These are phyloP conservation scores for Eragrostis nindensis DNA, from an alignment of 176 grass and related monocot species.

Conservation along the genomic window DNA sequence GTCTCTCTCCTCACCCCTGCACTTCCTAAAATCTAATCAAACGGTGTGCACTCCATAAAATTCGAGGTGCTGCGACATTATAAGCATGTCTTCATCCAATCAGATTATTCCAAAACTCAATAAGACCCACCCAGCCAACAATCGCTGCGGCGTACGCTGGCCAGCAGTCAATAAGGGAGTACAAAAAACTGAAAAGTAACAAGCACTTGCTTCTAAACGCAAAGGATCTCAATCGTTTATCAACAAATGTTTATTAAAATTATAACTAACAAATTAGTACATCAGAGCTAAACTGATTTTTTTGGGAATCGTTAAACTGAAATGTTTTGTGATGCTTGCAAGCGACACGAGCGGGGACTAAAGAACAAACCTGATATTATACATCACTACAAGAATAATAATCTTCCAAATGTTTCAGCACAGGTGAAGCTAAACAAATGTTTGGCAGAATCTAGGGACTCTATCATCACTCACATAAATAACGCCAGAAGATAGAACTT, in stretches of 20 bases:
- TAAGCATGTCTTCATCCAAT: too few species aligned
- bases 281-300: too few species aligned
- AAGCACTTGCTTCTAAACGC: not conserved
- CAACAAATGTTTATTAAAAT: not conserved
- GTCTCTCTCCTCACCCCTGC: too few species aligned
- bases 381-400: conserved; percentile 33
- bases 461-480: conserved; percentile 5
- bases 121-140: too few species aligned
- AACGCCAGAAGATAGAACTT: conserved; percentile 29
- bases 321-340: not conserved
- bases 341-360: not conserved
- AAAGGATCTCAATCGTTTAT: not conserved
- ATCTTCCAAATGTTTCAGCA: conserved; percentile 10
- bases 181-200: not conserved
- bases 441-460: not conserved
- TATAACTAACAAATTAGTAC: not conserved
- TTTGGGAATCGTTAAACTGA: too few species aligned
- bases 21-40: too few species aligned
- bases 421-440: conserved; percentile 2
- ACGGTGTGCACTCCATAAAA: too few species aligned
- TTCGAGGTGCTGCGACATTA: too few species aligned
- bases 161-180: too few species aligned
- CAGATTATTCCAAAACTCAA: too few species aligned
- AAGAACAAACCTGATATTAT: conserved; percentile 27
- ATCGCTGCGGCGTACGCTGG: too few species aligned